Conservation (phyloP, 345 rosid genomes). For the Ceriops tagal region DNA sequence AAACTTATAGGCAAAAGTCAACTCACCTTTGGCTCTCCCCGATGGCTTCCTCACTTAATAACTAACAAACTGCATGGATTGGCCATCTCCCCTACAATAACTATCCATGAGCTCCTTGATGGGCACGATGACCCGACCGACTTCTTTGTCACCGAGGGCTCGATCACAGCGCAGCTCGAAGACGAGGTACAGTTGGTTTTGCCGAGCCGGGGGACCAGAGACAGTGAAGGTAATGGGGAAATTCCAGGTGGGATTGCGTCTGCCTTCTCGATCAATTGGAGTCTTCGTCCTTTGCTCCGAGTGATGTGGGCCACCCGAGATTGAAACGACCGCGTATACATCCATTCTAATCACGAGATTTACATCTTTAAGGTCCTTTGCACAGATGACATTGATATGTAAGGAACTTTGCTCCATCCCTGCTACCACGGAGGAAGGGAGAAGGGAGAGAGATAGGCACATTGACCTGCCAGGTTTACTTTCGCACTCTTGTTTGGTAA, state of each 20-base stretch:
- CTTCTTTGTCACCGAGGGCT: conserved; percentile 57
- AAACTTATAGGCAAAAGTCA: conserved; percentile 61
- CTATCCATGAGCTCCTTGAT: conserved; percentile 49
- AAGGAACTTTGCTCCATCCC: conserved; percentile 53
- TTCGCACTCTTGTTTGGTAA: no score
- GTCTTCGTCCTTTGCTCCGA: conserved; percentile 42
- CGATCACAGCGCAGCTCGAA: conserved; percentile 67
- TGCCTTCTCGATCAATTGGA: conserved; percentile 43
- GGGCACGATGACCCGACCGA: conserved; percentile 76
- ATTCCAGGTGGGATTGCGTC: conserved; percentile 64
- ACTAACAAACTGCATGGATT: conserved; percentile 40
- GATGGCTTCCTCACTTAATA: conserved; percentile 64
- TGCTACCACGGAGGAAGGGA: neutral
- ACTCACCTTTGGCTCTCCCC: conserved; percentile 69
- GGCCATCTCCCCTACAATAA: conserved; percentile 21
- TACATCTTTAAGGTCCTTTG: conserved; percentile 62
- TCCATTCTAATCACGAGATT: conserved; percentile 76
- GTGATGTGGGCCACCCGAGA: conserved; percentile 42
- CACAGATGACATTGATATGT: conserved; percentile 65
- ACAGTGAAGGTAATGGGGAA: conserved; percentile 55
- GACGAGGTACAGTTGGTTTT: conserved; percentile 46
- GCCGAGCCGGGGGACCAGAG: conserved; percentile 38
- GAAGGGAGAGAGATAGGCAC: neutral
- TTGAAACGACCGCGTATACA: conserved; percentile 58
- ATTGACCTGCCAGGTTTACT: neutral